Conservation (phyloP, 1,284 basidiomycete species). For the Cryptococcus amylolentus region DNA sequence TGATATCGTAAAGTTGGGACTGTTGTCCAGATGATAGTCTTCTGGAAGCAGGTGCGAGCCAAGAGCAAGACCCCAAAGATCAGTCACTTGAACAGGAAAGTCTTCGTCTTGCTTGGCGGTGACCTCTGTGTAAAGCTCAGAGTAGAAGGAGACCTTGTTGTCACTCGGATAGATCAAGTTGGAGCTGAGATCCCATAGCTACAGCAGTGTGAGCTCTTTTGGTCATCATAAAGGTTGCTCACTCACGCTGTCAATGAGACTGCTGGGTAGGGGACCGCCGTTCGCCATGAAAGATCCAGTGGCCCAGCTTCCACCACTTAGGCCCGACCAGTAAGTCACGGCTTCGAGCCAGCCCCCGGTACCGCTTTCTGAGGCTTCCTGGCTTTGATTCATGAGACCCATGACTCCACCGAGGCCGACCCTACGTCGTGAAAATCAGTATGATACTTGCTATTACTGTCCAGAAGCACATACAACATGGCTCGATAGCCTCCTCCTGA, state of each 20-base stretch:
- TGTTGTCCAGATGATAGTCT: conserved; percentile 37
- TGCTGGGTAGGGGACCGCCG: conserved; percentile 36
- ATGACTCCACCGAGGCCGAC: conserved; percentile 22
- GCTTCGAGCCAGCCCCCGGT: conserved; percentile 45
- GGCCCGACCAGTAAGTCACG: conserved; percentile 45
- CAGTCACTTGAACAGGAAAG: conserved; percentile 47
- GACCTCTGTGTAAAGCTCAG: conserved; percentile 42
- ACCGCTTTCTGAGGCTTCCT: conserved; percentile 29
- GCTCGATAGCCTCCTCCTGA: conserved; percentile 53
- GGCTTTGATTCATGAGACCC: conserved; percentile 21
- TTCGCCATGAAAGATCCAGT: conserved; percentile 45
- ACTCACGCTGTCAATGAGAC: conserved; percentile 41
- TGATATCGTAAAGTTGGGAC: conserved; percentile 45
- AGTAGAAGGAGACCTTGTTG: conserved; percentile 49
- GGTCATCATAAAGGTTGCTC: not conserved
- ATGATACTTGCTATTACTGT: too few relatives aligned
- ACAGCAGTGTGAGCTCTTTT: too few relatives aligned
- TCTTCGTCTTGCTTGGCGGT: conserved; percentile 38
- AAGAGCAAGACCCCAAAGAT: conserved; percentile 47
- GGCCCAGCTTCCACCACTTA: conserved; percentile 48
- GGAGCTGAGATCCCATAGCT: conserved; percentile 49
- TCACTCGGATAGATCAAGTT: conserved; percentile 51
- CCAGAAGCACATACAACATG: conserved; percentile 43
- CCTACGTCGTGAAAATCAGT: not conserved
- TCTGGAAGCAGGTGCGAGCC: conserved; percentile 44